Conservation (phyloP, 73 alveolate species). For the Effrenium voratum region DNA sequence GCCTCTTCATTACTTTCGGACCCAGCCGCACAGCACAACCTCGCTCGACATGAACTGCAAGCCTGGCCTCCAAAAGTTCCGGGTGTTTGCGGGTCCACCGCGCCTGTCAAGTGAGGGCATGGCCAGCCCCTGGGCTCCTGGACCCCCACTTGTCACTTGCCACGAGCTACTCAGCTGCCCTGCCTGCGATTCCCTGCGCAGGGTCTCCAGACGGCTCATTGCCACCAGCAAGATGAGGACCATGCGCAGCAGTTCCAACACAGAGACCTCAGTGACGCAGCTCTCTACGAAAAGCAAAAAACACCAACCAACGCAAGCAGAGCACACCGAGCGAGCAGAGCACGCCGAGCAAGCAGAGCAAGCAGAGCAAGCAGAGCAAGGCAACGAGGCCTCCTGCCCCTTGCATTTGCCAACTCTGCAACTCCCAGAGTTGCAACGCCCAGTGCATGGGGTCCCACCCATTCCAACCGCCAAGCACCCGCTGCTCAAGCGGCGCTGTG, state of each 20-base stretch:
- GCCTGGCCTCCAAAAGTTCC: neutral
- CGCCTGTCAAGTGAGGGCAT: neutral
- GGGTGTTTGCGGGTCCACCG: constrained; percentile 20
- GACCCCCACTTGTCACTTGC: neutral
- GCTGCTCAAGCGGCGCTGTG: neutral
- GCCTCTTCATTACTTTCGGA: no score
- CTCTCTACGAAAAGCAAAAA: no score
- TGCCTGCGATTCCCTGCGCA: neutral
- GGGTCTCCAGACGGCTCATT: constrained; percentile 4
- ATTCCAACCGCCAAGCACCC: no score
- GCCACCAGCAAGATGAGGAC: neutral
- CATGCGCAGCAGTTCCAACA: constrained; percentile 11
- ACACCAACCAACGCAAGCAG: no score
- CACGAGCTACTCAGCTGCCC: neutral
- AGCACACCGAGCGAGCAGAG: no score
- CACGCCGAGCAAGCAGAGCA: no score
- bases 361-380: no score
- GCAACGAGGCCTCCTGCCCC: neutral
- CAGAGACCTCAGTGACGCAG: constrained; percentile 17
- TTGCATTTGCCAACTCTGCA: neutral
- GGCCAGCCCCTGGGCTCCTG: neutral
- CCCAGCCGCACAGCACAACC: no score
- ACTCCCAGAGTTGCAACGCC: neutral
- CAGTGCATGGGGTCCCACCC: no score
- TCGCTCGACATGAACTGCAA: neutral